Percentiles rank a stretch among this genome's conserved stretches.
These are phyloP conservation scores for Myxozyma monticola DNA, from an alignment of 805 yeast genomes.

Conservation along the genomic window DNA sequence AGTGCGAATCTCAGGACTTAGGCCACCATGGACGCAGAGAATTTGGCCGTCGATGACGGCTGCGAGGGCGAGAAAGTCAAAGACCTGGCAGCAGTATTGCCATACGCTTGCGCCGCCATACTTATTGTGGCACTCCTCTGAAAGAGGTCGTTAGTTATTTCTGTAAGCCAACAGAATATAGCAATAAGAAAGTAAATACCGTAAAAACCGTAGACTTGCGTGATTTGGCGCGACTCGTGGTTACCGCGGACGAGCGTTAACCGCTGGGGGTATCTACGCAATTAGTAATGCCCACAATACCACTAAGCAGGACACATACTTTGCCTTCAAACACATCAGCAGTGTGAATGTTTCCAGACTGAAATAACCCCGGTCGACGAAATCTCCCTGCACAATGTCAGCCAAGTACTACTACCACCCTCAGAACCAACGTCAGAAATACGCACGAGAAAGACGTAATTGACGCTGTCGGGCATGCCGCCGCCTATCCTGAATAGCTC, in stretches of 20 bases:
- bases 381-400: conserved; percentile 61
- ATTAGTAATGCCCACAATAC: neutral
- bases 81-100: conserved; percentile 93
- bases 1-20: conserved; percentile 96
- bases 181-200: conserved; percentile 96
- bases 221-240: conserved; percentile 94
- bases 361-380: conserved; percentile 97
- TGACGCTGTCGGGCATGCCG: conserved; percentile 81
- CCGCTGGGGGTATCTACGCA: conserved; percentile 60
- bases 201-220: conserved; percentile 98
- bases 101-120: conserved; percentile 92
- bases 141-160: conserved; percentile 65
- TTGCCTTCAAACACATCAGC: conserved; percentile 88
- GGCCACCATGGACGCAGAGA: conserved; percentile 95
- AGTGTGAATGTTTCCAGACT: conserved; percentile 91
- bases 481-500: conserved; percentile 90
- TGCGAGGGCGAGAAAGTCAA: conserved; percentile 89
- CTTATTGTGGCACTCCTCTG: conserved; percentile 84
- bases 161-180: conserved; percentile 42
- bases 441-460: conserved; percentile 66
- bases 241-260: conserved; percentile 95
- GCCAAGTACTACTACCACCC: neutral
- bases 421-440: neutral
- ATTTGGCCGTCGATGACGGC: conserved; percentile 95
- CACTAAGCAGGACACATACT: conserved; percentile 36